Conservation (phyloP, 202 grass and related monocot genomes). For the Schoenoplectus tabernaemontani region DNA sequence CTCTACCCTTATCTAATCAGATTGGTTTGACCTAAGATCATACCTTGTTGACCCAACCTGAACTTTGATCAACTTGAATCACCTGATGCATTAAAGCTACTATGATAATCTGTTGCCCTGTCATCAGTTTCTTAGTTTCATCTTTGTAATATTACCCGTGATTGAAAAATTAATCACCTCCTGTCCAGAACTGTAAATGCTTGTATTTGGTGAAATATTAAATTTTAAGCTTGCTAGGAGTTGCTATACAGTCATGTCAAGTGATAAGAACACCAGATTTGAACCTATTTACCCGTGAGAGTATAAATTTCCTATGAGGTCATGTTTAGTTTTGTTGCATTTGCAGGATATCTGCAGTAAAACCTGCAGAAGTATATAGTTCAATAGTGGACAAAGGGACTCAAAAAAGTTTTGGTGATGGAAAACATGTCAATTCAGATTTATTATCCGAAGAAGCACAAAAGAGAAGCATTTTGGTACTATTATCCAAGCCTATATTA, state of each 20-base stretch:
- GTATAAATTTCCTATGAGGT: not conserved
- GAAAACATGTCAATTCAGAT: not conserved
- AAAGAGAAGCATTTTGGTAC: conserved; percentile 40
- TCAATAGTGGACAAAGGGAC: conserved; percentile 20
- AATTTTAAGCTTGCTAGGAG: not conserved
- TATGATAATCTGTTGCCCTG: not conserved
- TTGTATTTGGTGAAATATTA: not conserved
- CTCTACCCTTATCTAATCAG: not conserved
- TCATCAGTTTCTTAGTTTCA: not conserved
- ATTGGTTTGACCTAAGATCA: not conserved
- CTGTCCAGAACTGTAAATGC: not conserved
- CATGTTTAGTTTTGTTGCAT: not conserved
- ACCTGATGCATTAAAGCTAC: not conserved
- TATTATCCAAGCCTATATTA: conserved; percentile 72
- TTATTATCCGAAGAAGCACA: conserved; percentile 20
- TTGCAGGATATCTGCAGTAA: conserved; percentile 54
- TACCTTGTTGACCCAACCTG: not conserved
- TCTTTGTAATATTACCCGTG: not conserved
- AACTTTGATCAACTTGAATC: not conserved
- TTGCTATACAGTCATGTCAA: not conserved
- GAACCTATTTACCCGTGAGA: not conserved
- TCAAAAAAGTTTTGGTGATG: conserved; percentile 17
- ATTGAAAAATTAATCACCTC: not conserved
- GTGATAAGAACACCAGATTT: not conserved
- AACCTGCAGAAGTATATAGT: conserved; percentile 53